These are phyloP conservation scores for Starmera caribaea DNA, from an alignment of 805 yeast genomes.

Conservation along the genomic window DNA sequence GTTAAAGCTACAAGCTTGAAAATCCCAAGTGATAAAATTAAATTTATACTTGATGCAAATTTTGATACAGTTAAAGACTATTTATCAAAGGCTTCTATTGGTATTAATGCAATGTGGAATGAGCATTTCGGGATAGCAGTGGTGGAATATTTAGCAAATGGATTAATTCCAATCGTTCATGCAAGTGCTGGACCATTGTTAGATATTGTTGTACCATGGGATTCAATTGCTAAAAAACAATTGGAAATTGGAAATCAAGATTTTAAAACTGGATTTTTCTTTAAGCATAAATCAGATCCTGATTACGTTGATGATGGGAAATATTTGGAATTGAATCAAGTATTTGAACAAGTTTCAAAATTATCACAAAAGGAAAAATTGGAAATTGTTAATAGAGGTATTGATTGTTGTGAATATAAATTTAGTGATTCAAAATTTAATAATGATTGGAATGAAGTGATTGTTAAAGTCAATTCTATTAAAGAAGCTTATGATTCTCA, in stretches of 20 bases:
- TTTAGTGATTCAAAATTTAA: slow-evolving; percentile 58
- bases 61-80: slow-evolving; percentile 50
- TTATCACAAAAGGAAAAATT: slow-evolving; percentile 27
- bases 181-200: slow-evolving; percentile 91
- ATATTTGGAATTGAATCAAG: slow-evolving; percentile 40
- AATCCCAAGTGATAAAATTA: slow-evolving; percentile 30
- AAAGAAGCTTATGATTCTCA: not conserved
- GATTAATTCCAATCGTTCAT: slow-evolving; percentile 82
- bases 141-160: slow-evolving; percentile 84
- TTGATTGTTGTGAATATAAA: slow-evolving; percentile 33
- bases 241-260: slow-evolving; percentile 21
- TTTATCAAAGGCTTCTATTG: slow-evolving; percentile 52
- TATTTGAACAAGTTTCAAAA: slow-evolving; percentile 34
- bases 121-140: slow-evolving; percentile 98
- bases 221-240: slow-evolving; percentile 19
- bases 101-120: slow-evolving; percentile 98
- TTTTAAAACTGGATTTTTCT: slow-evolving; percentile 69
- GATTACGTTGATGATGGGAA: slow-evolving; percentile 29
- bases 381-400: slow-evolving; percentile 36
- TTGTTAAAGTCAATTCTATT: slow-evolving; percentile 4
- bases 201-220: slow-evolving; percentile 70
- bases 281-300: slow-evolving; percentile 62
- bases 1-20: slow-evolving; percentile 31
- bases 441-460: slow-evolving; percentile 36
- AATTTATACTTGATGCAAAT: slow-evolving; percentile 66